phyloP scores from a whole-genome alignment of 495 filamentous ascomycete species.

The Neurospora pannonica region DNA sequence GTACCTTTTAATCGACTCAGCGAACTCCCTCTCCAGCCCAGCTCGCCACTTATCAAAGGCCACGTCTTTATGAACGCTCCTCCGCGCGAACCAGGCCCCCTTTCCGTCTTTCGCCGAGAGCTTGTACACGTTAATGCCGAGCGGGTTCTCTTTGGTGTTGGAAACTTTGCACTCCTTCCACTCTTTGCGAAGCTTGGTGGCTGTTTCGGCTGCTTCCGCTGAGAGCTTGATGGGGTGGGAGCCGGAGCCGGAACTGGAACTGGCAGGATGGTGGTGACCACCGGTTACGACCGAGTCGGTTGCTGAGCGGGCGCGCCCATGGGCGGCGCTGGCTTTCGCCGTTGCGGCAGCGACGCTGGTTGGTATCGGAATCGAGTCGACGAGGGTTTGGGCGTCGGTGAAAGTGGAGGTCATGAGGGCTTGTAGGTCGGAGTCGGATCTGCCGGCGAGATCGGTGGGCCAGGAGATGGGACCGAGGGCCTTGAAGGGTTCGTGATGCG shows the following conservation, averaged over 20 bases:
- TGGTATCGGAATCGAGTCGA: slow-evolving; percentile 60
- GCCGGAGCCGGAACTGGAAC: not conserved
- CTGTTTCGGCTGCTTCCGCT: slow-evolving; percentile 7
- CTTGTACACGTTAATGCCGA: slow-evolving; percentile 72
- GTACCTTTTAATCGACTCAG: slow-evolving; percentile 47
- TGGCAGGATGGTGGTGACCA: not conserved
- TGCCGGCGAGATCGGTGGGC: slow-evolving; percentile 44
- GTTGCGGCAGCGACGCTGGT: slow-evolving; percentile 1
- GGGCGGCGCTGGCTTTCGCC: not conserved
- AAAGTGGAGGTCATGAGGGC: slow-evolving; percentile 47
- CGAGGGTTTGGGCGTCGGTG: slow-evolving; percentile 53
- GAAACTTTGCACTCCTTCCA: slow-evolving; percentile 80
- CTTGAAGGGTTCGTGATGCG: slow-evolving; percentile 60
- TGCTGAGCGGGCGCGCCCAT: slow-evolving; percentile 15
- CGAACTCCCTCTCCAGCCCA: slow-evolving; percentile 52
- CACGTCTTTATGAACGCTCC: slow-evolving; percentile 64
- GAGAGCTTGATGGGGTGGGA: slow-evolving; percentile 8
- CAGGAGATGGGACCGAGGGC: slow-evolving; percentile 63
- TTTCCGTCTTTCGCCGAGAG: slow-evolving; percentile 66
- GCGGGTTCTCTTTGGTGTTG: slow-evolving; percentile 55
- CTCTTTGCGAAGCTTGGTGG: slow-evolving; percentile 52
- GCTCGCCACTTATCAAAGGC: slow-evolving; percentile 59
- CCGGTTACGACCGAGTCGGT: slow-evolving; percentile 25
- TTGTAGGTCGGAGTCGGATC: slow-evolving; percentile 29
- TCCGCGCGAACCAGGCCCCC: slow-evolving; percentile 81